These are phyloP conservation scores for Cryptosporidium muris DNA, from an alignment of 169 alveolate genomes.

Conservation along the genomic window DNA sequence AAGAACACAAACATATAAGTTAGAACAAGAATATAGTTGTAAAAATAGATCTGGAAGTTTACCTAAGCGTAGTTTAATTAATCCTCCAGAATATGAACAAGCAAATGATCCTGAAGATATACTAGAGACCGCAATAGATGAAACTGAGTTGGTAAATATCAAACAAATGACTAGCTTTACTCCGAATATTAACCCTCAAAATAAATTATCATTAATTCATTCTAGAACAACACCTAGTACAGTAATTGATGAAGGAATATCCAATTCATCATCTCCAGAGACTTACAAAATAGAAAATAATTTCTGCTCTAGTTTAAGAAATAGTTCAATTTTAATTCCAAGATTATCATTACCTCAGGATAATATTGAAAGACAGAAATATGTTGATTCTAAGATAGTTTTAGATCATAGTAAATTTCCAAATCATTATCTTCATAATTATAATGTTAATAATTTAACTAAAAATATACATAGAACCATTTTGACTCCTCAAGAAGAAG, in stretches of 20 bases:
- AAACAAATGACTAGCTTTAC: too few species aligned
- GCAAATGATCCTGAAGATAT: slow-evolving; percentile 36
- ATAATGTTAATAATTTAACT: slow-evolving; percentile 37
- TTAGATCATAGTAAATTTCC: neutral
- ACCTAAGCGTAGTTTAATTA: slow-evolving; percentile 17
- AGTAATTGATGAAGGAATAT: too few species aligned
- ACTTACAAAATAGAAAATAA: too few species aligned
- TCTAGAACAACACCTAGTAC: too few species aligned
- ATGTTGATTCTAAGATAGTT: too few species aligned
- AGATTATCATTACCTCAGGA: too few species aligned
- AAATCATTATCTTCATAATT: slow-evolving; percentile 37
- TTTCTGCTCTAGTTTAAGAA: too few species aligned
- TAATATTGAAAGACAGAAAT: too few species aligned
- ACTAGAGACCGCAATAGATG: slow-evolving; percentile 16
- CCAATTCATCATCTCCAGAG: too few species aligned
- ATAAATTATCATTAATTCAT: neutral
- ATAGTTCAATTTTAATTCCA: too few species aligned
- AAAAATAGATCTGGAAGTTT: neutral
- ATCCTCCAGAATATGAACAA: slow-evolving; percentile 14
- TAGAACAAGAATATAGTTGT: neutral
- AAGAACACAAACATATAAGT: neutral
- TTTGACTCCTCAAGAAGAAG: slow-evolving; percentile 33
- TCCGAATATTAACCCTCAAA: neutral
- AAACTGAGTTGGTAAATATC: neutral
- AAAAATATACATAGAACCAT: slow-evolving; percentile 51